Evolutionary conservation across 148 eudicot species (phyloP).

Genomic region (Spergularia bocconei): DNA sequence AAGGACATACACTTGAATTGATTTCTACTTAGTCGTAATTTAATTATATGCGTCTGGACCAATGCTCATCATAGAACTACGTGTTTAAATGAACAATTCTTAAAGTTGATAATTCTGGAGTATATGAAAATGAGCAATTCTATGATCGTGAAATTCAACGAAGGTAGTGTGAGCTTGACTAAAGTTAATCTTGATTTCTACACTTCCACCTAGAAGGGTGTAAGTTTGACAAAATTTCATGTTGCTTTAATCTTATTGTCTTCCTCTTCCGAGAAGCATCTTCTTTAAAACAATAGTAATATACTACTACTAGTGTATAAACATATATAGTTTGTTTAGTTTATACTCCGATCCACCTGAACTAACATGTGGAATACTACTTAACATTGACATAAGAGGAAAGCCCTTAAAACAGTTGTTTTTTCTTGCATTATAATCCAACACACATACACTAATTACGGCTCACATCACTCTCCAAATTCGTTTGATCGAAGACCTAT

Average conservation of each 20-base stretch:
- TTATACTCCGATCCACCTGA: background rate
- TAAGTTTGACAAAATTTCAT: slow-evolving; percentile 25
- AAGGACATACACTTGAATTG: too few relatives aligned
- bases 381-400: background rate
- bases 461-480: too few relatives aligned
- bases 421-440: too few relatives aligned
- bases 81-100: background rate
- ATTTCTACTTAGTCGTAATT: too few relatives aligned
- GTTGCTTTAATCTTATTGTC: slow-evolving; percentile 16
- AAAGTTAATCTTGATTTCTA: slow-evolving; percentile 19
- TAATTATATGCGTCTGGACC: too few relatives aligned
- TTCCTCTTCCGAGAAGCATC: slow-evolving; percentile 34
- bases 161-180: slow-evolving; percentile 15
- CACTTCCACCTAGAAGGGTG: slow-evolving; percentile 28
- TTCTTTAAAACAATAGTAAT: background rate
- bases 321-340: background rate
- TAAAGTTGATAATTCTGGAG: background rate
- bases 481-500: too few relatives aligned
- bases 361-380: background rate
- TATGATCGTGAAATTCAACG: slow-evolving; percentile 7
- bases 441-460: too few relatives aligned
- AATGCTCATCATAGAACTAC: too few relatives aligned
- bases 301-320: background rate
- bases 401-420: too few relatives aligned
- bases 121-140: background rate